These are phyloP conservation scores for Saccharomycopsis sp. DNA, from an alignment of 805 yeast genomes.

Conservation along the genomic window DNA sequence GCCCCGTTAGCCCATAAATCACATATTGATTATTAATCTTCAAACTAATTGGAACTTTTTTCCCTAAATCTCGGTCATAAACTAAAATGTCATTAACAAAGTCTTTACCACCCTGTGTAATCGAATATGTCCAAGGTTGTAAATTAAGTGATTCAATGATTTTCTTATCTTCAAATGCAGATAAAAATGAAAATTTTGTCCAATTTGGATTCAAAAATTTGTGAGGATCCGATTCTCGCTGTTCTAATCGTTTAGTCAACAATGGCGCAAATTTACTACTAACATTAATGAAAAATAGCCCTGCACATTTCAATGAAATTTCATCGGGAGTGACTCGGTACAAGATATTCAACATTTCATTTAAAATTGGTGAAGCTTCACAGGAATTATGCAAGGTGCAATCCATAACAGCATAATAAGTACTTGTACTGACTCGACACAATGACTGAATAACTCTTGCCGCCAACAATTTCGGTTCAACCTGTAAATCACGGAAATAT, in stretches of 20 bases:
- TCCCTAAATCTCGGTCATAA: conserved; percentile 40
- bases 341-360: conserved; percentile 31
- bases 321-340: conserved; percentile 44
- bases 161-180: conserved; percentile 34
- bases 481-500: conserved; percentile 55
- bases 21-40: conserved; percentile 8
- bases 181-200: conserved; percentile 23
- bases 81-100: conserved; percentile 38
- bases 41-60: conserved; percentile 21
- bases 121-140: conserved; percentile 34
- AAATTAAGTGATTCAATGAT: conserved; percentile 39
- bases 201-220: conserved; percentile 24
- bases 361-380: conserved; percentile 24
- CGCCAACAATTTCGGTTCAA: conserved; percentile 66
- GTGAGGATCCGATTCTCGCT: background rate
- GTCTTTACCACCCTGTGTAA: conserved; percentile 34
- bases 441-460: conserved; percentile 25
- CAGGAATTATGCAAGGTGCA: conserved; percentile 50
- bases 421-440: conserved; percentile 23
- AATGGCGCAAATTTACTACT: conserved; percentile 12
- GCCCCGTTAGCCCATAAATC: conserved; percentile 12
- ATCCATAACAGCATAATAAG: conserved; percentile 57
- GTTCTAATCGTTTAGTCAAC: conserved; percentile 2
- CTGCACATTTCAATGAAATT: conserved; percentile 44
- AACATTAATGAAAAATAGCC: conserved; percentile 36